These are phyloP conservation scores for Trichoderma atroviride DNA, from an alignment of 2,329 filamentous ascomycete species.

Conservation along the genomic window DNA sequence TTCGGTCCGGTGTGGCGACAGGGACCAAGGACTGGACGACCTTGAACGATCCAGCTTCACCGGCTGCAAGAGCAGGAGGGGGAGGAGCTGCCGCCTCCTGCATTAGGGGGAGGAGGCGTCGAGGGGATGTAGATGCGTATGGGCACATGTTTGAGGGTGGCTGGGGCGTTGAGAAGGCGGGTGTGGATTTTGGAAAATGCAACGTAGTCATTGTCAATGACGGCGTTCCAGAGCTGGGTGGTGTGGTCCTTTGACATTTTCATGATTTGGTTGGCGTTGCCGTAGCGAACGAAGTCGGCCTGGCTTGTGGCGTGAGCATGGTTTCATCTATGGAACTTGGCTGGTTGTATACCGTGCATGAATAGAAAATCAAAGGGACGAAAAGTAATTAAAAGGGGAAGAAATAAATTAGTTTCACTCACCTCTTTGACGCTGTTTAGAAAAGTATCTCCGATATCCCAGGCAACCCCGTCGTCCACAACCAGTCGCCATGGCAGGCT, in stretches of 20 bases:
- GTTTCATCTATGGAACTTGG: not conserved
- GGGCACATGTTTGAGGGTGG: slow-evolving; percentile 79
- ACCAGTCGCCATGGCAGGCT: slow-evolving; percentile 57
- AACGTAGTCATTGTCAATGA: slow-evolving; percentile 74
- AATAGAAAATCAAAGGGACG: slow-evolving; percentile 6
- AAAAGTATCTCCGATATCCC: slow-evolving; percentile 65
- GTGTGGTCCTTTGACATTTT: slow-evolving; percentile 82
- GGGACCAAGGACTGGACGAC: slow-evolving; percentile 77
- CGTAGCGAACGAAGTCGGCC: slow-evolving; percentile 86
- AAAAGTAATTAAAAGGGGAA: not conserved
- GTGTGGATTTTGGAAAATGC: slow-evolving; percentile 75
- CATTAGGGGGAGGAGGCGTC: slow-evolving; percentile 49
- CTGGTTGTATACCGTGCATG: not conserved
- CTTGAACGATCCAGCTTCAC: slow-evolving; percentile 59
- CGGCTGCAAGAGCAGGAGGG: slow-evolving; percentile 30
- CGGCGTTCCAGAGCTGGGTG: slow-evolving; percentile 78
- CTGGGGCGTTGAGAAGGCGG: slow-evolving; percentile 74
- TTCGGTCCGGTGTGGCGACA: slow-evolving; percentile 43
- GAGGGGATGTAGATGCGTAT: slow-evolving; percentile 83
- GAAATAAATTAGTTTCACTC: slow-evolving; percentile 29
- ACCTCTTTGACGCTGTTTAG: slow-evolving; percentile 67
- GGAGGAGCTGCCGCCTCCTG: slow-evolving; percentile 40
- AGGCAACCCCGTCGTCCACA: slow-evolving; percentile 57
- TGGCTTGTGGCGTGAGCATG: slow-evolving; percentile 33
- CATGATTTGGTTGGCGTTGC: slow-evolving; percentile 89